Evolutionary conservation across 352 stramenopile species (phyloP).

Genomic region (Globisporangium okanoganense): DNA sequence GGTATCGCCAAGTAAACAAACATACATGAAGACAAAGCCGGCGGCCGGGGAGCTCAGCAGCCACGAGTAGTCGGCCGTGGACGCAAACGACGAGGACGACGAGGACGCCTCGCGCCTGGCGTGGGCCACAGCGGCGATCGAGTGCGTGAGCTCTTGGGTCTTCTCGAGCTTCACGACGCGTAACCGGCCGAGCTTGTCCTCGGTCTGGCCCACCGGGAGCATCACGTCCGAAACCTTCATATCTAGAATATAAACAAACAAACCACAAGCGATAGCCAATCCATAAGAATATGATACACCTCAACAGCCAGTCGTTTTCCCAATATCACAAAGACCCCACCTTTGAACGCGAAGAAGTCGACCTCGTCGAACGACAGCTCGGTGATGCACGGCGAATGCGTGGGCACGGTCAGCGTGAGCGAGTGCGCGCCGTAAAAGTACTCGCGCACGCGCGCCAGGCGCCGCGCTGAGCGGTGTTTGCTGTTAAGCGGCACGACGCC

Average conservation of each 20-base stretch:
- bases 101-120: constrained; percentile 28
- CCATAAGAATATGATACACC: neutral
- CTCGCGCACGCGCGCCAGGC: constrained; percentile 71
- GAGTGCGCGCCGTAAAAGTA: constrained; percentile 86
- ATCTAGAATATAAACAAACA: constrained; percentile 23
- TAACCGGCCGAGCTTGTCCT: constrained; percentile 62
- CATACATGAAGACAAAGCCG: constrained; percentile 85
- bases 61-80: constrained; percentile 47
- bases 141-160: constrained; percentile 66
- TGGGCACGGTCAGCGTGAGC: constrained; percentile 54
- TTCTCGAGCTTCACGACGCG: constrained; percentile 72
- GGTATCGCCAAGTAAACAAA: constrained; percentile 2
- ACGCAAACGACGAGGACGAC: constrained; percentile 22
- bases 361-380: constrained; percentile 79
- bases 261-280: neutral
- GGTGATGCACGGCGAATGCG: constrained; percentile 77
- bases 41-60: constrained; percentile 55
- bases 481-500: constrained; percentile 79
- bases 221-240: constrained; percentile 86
- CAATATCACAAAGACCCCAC: constrained; percentile 13
- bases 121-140: constrained; percentile 68
- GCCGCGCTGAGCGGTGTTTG: constrained; percentile 65
- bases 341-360: constrained; percentile 72
- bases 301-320: neutral
- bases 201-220: constrained; percentile 77